Conservation (phyloP, 306 rosid species). For the Leucaena leucocephala region DNA sequence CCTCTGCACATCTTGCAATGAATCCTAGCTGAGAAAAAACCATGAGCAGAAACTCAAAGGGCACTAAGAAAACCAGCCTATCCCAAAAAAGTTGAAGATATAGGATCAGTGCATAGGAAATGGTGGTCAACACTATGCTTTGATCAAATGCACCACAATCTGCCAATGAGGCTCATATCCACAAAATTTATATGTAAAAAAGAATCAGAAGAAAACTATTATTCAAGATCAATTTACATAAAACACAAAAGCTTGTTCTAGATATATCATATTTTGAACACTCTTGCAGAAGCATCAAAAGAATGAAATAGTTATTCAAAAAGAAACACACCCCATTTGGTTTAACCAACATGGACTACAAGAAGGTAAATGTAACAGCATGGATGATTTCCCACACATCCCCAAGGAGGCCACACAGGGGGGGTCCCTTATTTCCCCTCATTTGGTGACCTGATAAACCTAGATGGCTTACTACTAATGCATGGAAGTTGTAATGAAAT, state of each 20-base stretch:
- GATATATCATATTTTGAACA: background rate
- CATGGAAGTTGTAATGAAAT: slow-evolving; percentile 26
- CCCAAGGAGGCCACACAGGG: background rate
- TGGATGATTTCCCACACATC: background rate
- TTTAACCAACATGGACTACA: background rate
- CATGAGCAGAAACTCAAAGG: background rate
- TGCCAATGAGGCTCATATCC: background rate
- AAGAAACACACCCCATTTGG: background rate
- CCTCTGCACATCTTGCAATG: background rate
- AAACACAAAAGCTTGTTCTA: background rate
- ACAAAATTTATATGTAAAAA: background rate
- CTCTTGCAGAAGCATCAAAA: background rate
- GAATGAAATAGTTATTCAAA: background rate
- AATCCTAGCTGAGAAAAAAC: background rate
- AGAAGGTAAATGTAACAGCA: background rate
- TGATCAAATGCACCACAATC: background rate
- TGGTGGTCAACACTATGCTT: background rate
- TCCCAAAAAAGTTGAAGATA: background rate
- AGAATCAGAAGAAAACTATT: background rate
- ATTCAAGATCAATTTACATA: background rate
- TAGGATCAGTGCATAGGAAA: background rate
- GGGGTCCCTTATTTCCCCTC: background rate
- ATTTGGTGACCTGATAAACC: slow-evolving; percentile 15
- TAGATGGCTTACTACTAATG: background rate
- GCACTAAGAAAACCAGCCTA: background rate